A percentile compares a stretch with the other conserved stretches of the same genome.
Evolutionary conservation across 2,329 filamentous ascomycete genomes (phyloP).

Genomic region (Chrysoporthe puriensis): DNA sequence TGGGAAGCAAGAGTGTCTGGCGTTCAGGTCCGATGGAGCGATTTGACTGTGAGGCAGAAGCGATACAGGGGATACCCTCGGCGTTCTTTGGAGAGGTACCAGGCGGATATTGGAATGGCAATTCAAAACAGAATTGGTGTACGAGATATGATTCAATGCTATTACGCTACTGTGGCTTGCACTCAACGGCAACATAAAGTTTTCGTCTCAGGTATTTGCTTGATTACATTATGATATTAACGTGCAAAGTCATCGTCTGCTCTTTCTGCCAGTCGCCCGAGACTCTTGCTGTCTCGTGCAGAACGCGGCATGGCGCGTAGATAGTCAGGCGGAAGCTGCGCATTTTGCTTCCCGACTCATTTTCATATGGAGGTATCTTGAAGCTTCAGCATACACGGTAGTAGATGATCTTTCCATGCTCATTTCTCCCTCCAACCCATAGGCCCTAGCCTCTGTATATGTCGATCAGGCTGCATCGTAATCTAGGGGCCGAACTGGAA

Average conservation of each 20-base stretch:
- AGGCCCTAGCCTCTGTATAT: neutral
- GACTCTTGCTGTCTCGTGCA: neutral
- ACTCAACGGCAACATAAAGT: neutral
- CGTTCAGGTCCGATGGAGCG: conserved; percentile 31
- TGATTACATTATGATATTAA: neutral
- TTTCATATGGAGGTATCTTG: neutral
- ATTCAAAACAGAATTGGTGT: conserved; percentile 32
- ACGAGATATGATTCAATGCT: conserved; percentile 16
- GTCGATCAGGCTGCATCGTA: neutral
- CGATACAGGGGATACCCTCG: conserved; percentile 26
- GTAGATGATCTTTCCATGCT: neutral
- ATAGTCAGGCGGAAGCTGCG: neutral
- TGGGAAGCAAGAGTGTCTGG: neutral
- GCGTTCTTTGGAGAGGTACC: conserved; percentile 21
- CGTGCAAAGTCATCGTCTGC: neutral
- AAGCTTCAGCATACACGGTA: no score
- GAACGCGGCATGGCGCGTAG: neutral
- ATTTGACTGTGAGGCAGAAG: conserved; percentile 14
- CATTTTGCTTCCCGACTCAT: neutral
- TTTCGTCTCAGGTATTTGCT: neutral
- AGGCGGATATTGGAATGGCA: conserved; percentile 7
- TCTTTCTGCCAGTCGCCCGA: neutral
- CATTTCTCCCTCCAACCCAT: neutral
- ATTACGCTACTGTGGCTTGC: neutral
- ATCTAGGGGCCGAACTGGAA: neutral